phyloP scores from a whole-genome alignment of 495 filamentous ascomycete species.

The Friedmanniomyces endolithicus region DNA sequence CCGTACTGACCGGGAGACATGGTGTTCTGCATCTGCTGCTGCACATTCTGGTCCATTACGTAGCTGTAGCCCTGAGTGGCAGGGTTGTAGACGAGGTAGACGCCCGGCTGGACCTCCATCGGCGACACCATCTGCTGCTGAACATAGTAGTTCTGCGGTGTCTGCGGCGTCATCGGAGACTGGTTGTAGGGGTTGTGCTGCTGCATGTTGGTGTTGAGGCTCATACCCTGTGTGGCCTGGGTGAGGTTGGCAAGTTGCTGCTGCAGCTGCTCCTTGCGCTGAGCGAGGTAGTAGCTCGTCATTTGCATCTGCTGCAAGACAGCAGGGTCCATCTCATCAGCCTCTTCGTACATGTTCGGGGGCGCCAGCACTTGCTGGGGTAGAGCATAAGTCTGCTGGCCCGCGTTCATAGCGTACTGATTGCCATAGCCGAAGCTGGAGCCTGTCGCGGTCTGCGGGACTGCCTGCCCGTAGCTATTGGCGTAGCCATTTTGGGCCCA shows the following conservation, averaged over 20 bases:
- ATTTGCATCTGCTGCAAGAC: constrained; percentile 72
- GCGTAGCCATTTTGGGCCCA: constrained; percentile 31
- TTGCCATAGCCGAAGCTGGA: constrained; percentile 37
- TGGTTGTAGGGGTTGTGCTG: constrained; percentile 30
- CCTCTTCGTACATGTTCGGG: constrained; percentile 55
- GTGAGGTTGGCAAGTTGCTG: constrained; percentile 38
- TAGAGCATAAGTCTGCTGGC: constrained; percentile 51
- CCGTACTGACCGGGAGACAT: constrained; percentile 28
- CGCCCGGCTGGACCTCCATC: constrained; percentile 55
- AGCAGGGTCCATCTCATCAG: constrained; percentile 66
- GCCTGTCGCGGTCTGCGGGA: constrained; percentile 52
- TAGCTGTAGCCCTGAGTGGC: constrained; percentile 69
- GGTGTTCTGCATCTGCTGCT: constrained; percentile 32
- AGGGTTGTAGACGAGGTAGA: constrained; percentile 75
- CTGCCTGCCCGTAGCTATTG: constrained; percentile 33
- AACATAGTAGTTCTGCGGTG: constrained; percentile 46
- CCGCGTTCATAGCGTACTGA: constrained; percentile 34
- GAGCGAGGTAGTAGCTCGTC: constrained; percentile 72
- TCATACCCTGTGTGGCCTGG: constrained; percentile 50
- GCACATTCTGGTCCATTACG: constrained; percentile 46
- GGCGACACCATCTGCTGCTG: constrained; percentile 65
- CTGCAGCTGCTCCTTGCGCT: constrained; percentile 76
- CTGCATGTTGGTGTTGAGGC: constrained; percentile 36
- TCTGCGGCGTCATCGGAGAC: constrained; percentile 30
- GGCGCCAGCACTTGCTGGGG: constrained; percentile 81